These are phyloP conservation scores for Roridomyces roridus DNA, from an alignment of 768 basidiomycete genomes.

Conservation along the genomic window DNA sequence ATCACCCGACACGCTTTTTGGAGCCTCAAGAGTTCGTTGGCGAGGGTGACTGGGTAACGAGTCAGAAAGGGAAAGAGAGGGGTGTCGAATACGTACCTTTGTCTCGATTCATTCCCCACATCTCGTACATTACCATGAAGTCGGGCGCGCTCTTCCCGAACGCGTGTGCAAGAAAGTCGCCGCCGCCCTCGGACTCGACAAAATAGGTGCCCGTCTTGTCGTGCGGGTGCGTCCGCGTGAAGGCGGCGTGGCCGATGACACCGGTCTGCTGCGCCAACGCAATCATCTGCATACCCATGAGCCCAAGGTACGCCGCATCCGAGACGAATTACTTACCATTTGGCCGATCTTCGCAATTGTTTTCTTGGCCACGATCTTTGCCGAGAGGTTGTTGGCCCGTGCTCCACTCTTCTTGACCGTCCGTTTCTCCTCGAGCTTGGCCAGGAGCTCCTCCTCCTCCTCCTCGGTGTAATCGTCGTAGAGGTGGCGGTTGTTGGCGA, in stretches of 20 bases:
- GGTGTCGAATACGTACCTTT: slow-evolving; percentile 6
- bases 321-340: neutral
- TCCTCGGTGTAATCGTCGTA: too few relatives aligned
- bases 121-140: slow-evolving; percentile 8
- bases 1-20: neutral
- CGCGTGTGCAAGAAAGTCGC: neutral
- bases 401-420: too few relatives aligned
- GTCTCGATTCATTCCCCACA: slow-evolving; percentile 14
- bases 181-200: neutral
- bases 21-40: neutral
- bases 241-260: neutral
- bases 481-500: too few relatives aligned
- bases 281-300: neutral
- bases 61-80: neutral
- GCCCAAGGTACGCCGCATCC: too few relatives aligned
- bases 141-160: neutral
- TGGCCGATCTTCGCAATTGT: neutral
- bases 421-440: too few relatives aligned
- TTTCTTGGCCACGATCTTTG: neutral
- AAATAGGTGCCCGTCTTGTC: neutral
- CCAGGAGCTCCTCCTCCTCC: too few relatives aligned
- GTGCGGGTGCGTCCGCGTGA: too few relatives aligned
- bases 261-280: neutral
- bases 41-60: neutral
- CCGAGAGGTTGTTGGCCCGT: neutral